Conservation (phyloP, 352 stramenopile species). For the Peronospora farinosa region DNA sequence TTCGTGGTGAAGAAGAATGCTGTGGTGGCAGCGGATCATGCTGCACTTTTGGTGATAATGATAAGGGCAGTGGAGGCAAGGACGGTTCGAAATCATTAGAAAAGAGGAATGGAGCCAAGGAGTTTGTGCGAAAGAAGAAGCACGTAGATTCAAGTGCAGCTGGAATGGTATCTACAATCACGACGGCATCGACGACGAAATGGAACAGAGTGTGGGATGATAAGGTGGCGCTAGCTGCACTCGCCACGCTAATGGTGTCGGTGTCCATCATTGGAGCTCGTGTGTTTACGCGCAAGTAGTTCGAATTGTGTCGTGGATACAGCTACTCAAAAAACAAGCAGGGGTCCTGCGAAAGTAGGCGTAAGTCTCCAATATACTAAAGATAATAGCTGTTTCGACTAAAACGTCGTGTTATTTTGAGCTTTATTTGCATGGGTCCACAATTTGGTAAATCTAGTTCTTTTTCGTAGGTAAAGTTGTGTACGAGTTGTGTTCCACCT, state of each 20-base stretch:
- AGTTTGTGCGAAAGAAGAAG: slow-evolving; percentile 19
- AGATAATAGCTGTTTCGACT: too few relatives aligned
- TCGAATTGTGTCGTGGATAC: background rate
- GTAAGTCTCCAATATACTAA: too few relatives aligned
- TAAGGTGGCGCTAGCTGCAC: slow-evolving; percentile 42
- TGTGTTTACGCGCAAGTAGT: slow-evolving; percentile 35
- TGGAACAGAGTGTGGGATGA: slow-evolving; percentile 40
- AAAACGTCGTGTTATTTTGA: too few relatives aligned
- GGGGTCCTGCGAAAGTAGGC: too few relatives aligned
- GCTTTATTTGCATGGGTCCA: too few relatives aligned
- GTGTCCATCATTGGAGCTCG: slow-evolving; percentile 41
- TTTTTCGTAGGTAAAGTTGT: too few relatives aligned
- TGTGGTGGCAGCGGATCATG: slow-evolving; percentile 31
- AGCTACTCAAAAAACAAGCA: background rate
- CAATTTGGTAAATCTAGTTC: too few relatives aligned
- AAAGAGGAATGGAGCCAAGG: slow-evolving; percentile 18
- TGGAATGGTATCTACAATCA: slow-evolving; percentile 14
- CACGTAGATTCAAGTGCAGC: slow-evolving; percentile 4
- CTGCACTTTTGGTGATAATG: slow-evolving; percentile 28
- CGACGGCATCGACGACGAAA: slow-evolving; percentile 15
- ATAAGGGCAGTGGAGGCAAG: slow-evolving; percentile 26
- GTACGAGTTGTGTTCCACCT: background rate
- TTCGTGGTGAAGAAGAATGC: slow-evolving; percentile 24
- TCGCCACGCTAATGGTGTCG: slow-evolving; percentile 47
- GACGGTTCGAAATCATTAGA: slow-evolving; percentile 35